Evolutionary conservation across 805 yeast genomes (phyloP).

Genomic region (Wickerhamomyces pijperi): DNA sequence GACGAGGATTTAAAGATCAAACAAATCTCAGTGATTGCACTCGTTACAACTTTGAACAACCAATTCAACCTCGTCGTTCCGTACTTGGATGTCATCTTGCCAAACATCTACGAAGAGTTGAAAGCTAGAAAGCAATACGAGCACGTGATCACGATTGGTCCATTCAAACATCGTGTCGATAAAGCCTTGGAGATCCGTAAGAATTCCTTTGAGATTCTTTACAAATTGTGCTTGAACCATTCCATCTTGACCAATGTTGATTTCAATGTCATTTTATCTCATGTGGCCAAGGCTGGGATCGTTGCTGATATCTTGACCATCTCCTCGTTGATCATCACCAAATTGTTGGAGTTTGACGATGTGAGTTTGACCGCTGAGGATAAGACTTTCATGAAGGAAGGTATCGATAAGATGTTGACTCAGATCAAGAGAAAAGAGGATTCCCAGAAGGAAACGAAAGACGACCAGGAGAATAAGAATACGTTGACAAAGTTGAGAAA

Average conservation of each 20-base stretch:
- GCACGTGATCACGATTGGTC: conserved; percentile 70
- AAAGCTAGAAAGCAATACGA: conserved; percentile 44
- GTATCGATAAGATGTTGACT: conserved; percentile 18
- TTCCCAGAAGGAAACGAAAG: conserved; percentile 18
- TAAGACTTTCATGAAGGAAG: conserved; percentile 11
- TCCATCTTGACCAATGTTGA: conserved; percentile 16
- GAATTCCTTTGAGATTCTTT: conserved; percentile 58
- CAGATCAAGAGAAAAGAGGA: conserved; percentile 20
- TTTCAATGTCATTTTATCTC: conserved; percentile 22
- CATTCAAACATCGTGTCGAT: conserved; percentile 74
- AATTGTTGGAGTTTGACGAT: conserved; percentile 17
- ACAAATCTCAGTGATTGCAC: conserved; percentile 46
- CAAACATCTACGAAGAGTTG: conserved; percentile 43
- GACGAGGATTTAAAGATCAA: conserved; percentile 39
- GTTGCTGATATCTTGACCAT: conserved; percentile 22
- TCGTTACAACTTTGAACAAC: conserved; percentile 50
- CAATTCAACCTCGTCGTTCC: conserved; percentile 36
- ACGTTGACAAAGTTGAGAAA: conserved; percentile 15
- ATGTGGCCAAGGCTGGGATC: conserved; percentile 28
- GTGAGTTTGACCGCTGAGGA: conserved; percentile 12
- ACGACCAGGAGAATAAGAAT: conserved; percentile 19
- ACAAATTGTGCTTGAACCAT: conserved; percentile 30
- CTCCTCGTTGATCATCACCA: conserved; percentile 17
- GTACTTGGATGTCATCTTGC: conserved; percentile 34
- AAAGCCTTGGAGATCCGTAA: conserved; percentile 67